These are phyloP conservation scores for Termitomyces sp. DNA, from an alignment of 768 basidiomycete species.

Conservation along the genomic window DNA sequence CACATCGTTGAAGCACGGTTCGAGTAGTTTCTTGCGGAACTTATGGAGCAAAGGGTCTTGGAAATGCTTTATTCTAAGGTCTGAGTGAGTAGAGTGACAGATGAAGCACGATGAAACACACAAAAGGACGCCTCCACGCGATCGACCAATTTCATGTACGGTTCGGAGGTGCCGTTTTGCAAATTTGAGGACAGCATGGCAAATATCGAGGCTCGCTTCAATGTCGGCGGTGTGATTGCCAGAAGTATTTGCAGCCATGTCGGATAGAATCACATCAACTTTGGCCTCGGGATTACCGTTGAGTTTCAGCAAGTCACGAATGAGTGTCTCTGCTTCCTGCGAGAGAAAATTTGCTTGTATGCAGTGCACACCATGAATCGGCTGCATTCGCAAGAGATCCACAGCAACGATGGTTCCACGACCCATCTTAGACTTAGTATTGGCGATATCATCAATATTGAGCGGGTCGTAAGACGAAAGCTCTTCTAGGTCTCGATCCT, in stretches of 20 bases:
- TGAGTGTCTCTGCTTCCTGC: constrained; percentile 35
- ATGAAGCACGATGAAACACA: constrained; percentile 22
- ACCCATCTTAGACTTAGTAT: neutral
- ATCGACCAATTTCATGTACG: constrained; percentile 34
- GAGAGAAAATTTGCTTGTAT: constrained; percentile 78
- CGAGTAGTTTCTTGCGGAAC: constrained; percentile 58
- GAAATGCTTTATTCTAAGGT: constrained; percentile 77
- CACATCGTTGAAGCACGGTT: constrained; percentile 62
- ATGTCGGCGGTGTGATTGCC: constrained; percentile 67
- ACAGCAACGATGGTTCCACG: constrained; percentile 58
- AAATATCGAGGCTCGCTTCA: constrained; percentile 66
- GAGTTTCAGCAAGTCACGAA: constrained; percentile 30
- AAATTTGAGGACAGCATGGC: constrained; percentile 68
- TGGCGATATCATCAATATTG: constrained; percentile 28
- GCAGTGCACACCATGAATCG: constrained; percentile 67
- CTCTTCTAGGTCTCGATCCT: constrained; percentile 6
- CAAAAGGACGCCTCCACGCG: constrained; percentile 52
- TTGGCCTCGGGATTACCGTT: constrained; percentile 27
- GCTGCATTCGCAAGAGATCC: constrained; percentile 69
- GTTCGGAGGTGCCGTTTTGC: constrained; percentile 45
- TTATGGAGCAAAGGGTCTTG: constrained; percentile 60
- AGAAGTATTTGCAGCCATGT: constrained; percentile 84
- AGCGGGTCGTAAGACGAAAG: constrained; percentile 30
- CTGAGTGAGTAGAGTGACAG: neutral
- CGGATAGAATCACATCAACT: constrained; percentile 80